Conservation (phyloP, 371 early-diverging fungal species). For the Blakeslea trispora region DNA sequence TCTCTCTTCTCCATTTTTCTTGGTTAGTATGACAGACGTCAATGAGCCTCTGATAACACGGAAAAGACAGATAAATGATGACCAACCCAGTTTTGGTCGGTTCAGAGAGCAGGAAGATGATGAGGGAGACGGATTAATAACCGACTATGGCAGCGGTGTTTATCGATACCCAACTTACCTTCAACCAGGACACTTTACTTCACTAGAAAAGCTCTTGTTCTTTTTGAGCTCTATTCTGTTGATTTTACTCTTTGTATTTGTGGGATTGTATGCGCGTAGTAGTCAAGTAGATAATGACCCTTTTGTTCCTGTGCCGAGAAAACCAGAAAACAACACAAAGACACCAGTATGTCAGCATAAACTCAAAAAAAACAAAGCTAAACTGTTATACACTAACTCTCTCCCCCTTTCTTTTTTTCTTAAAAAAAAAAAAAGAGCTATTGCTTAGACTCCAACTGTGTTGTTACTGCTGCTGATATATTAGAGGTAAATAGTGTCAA, state of each 20-base stretch:
- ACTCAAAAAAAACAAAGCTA: neutral
- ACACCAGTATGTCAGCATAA: constrained; percentile 11
- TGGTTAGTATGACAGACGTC: neutral
- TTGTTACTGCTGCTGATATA: constrained; percentile 50
- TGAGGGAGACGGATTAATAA: constrained; percentile 1
- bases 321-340: constrained; percentile 22
- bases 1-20: neutral
- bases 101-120: constrained; percentile 9
- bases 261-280: constrained; percentile 47
- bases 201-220: constrained; percentile 51
- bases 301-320: constrained; percentile 20
- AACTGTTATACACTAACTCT: constrained; percentile 1
- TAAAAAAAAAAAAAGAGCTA: no score
- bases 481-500: constrained; percentile 23
- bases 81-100: neutral
- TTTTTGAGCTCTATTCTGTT: constrained; percentile 42
- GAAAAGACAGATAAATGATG: neutral
- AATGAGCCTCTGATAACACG: neutral
- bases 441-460: constrained; percentile 52
- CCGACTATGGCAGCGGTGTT: constrained; percentile 18
- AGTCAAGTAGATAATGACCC: constrained; percentile 22
- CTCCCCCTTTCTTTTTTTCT: no score
- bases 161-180: constrained; percentile 44
- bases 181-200: constrained; percentile 50
- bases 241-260: constrained; percentile 44